phyloP scores from a whole-genome alignment of 108 stramenopile species.

The Aurantiochytrium sp. region DNA sequence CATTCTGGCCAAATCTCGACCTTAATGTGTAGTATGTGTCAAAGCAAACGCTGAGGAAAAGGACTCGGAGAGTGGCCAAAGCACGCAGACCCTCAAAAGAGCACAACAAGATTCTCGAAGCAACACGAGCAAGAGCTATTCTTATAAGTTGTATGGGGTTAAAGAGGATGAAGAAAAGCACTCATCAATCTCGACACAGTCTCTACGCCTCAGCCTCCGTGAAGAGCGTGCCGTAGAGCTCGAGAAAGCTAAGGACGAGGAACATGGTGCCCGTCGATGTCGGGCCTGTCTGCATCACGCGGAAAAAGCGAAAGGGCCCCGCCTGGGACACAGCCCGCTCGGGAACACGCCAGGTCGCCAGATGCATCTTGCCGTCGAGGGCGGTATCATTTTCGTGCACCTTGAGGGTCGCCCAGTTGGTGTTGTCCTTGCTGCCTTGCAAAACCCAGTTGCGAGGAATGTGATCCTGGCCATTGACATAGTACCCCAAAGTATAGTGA shows the following conservation, averaged over 20 bases:
- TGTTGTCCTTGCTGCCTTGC: slow-evolving; percentile 11
- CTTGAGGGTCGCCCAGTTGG: slow-evolving; percentile 1
- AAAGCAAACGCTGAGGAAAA: too few relatives aligned
- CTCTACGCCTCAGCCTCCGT: not conserved
- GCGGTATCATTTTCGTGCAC: slow-evolving; percentile 11
- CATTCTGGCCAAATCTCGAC: too few relatives aligned
- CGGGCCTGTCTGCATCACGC: not conserved
- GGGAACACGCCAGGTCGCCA: not conserved
- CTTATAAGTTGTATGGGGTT: too few relatives aligned
- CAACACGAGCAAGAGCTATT: too few relatives aligned
- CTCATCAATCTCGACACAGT: not conserved
- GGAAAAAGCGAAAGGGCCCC: slow-evolving; percentile 6
- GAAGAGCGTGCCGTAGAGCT: slow-evolving; percentile 12
- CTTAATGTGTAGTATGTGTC: too few relatives aligned
- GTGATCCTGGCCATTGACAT: slow-evolving; percentile 14
- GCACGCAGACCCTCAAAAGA: too few relatives aligned
- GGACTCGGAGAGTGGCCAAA: too few relatives aligned
- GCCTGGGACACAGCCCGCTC: not conserved
- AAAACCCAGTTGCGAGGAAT: slow-evolving; percentile 20
- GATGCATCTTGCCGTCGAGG: not conserved
- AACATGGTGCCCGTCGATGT: slow-evolving; percentile 17
- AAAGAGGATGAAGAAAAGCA: too few relatives aligned
- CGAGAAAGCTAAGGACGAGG: not conserved
- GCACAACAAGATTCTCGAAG: too few relatives aligned
- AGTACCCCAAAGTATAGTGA: not conserved